These are phyloP conservation scores for Pythium plurisporium DNA, from an alignment of 352 stramenopile genomes.

Conservation along the genomic window DNA sequence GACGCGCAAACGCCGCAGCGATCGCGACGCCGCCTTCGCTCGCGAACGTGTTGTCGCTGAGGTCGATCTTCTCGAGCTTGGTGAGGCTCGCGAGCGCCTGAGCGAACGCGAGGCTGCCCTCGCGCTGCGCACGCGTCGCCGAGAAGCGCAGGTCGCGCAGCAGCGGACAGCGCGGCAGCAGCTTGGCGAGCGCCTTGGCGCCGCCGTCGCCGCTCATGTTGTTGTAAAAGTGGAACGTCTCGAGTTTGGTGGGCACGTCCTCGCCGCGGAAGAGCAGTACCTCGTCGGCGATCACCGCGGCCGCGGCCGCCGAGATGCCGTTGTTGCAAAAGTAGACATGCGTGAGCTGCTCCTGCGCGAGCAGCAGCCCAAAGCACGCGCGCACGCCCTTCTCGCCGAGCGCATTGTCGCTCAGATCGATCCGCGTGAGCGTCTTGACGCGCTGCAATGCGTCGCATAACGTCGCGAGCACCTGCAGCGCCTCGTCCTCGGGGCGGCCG, in stretches of 20 bases:
- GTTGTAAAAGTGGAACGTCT: conserved; percentile 96
- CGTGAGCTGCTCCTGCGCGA: conserved; percentile 67
- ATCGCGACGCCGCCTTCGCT: conserved; percentile 82
- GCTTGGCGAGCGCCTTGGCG: conserved; percentile 77
- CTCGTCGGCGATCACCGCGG: conserved; percentile 83
- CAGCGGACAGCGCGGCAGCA: conserved; percentile 81
- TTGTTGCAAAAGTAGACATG: conserved; percentile 95
- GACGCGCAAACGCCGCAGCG: conserved; percentile 66
- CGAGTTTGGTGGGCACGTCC: conserved; percentile 73
- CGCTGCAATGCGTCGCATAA: conserved; percentile 65
- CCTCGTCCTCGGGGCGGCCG: conserved; percentile 73
- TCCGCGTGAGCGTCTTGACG: conserved; percentile 73
- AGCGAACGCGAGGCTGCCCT: conserved; percentile 86
- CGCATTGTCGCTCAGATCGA: conserved; percentile 94
- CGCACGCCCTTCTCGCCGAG: conserved; percentile 93
- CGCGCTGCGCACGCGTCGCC: conserved; percentile 83
- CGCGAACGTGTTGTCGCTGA: conserved; percentile 94
- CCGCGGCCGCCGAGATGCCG: conserved; percentile 88
- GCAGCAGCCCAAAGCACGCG: conserved; percentile 85
- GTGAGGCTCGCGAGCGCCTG: conserved; percentile 62
- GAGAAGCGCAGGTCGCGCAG: conserved; percentile 93
- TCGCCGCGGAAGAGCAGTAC: conserved; percentile 78
- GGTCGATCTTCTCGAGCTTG: conserved; percentile 83
- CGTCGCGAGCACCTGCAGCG: conserved; percentile 74
- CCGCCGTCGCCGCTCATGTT: conserved; percentile 96